Evolutionary conservation across 2,329 filamentous ascomycete species (phyloP).

Genomic region (Blastomyces silverae): DNA sequence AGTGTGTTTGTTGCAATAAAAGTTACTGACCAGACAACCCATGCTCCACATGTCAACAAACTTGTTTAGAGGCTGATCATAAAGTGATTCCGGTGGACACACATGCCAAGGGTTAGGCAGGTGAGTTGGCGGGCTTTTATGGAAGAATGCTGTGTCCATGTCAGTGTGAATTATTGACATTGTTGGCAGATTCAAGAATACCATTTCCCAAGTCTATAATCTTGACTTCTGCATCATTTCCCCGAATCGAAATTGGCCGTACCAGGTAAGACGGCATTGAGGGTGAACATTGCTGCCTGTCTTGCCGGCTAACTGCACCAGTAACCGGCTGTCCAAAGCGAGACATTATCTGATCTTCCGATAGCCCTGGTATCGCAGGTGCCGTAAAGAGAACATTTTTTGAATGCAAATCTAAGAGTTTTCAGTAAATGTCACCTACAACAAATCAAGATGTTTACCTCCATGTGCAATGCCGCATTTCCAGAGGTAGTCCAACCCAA

Average conservation of each 20-base stretch:
- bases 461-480: conserved; percentile 6
- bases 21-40: neutral
- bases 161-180: neutral
- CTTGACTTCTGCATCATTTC: neutral
- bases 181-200: neutral
- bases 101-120: neutral
- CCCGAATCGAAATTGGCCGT: neutral
- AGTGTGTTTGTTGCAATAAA: neutral
- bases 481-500: conserved; percentile 4
- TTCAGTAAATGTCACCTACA: too few relatives aligned
- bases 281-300: neutral
- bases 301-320: neutral
- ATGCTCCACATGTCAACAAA: neutral
- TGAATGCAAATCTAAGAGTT: neutral
- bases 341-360: neutral
- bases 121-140: neutral
- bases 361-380: neutral
- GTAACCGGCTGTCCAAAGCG: neutral
- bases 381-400: neutral
- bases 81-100: neutral
- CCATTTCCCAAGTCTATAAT: neutral
- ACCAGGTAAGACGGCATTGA: neutral
- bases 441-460: neutral
- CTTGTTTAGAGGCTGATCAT: neutral
- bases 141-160: neutral